Evolutionary conservation across 257 asterid species (phyloP).

Genomic region (Verbascum thapsus): DNA sequence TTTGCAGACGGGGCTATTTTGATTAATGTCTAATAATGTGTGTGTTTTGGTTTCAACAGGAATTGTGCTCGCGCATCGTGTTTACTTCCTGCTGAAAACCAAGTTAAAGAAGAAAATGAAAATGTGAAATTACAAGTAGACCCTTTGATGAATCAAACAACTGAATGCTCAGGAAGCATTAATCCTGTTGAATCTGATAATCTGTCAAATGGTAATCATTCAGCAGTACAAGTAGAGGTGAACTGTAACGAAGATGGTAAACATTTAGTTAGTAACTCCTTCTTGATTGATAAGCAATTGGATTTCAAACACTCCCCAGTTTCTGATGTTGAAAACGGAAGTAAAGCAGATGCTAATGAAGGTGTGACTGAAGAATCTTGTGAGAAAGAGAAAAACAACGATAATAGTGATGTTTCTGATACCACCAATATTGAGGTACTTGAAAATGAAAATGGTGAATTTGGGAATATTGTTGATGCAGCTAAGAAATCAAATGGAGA

Average conservation of each 20-base stretch:
- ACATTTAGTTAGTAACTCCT: too few relatives aligned
- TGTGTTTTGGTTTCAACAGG: constrained; percentile 28
- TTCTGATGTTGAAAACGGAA: constrained; percentile 35
- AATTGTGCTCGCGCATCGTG: constrained; percentile 44
- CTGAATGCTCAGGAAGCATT: constrained; percentile 30
- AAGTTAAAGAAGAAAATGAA: constrained; percentile 33
- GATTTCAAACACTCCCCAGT: constrained; percentile 8
- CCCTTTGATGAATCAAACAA: constrained; percentile 27
- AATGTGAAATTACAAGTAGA: constrained; percentile 29
- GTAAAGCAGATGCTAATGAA: background rate
- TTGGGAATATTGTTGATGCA: constrained; percentile 6
- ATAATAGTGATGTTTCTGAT: background rate
- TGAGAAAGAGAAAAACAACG: constrained; percentile 5
- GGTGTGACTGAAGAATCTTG: constrained; percentile 15
- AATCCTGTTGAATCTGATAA: constrained; percentile 26
- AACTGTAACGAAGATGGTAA: constrained; percentile 27
- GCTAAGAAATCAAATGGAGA: constrained; percentile 29
- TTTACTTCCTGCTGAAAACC: constrained; percentile 46
- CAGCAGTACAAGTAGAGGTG: background rate
- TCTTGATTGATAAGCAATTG: constrained; percentile 19
- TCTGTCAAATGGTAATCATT: constrained; percentile 23
- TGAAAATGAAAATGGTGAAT: background rate
- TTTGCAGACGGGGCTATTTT: too few relatives aligned
- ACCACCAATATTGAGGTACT: background rate
- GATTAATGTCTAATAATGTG: too few relatives aligned